phyloP scores from a whole-genome alignment of 2,329 filamentous ascomycete genomes.

The Aspergillus fischeri region DNA sequence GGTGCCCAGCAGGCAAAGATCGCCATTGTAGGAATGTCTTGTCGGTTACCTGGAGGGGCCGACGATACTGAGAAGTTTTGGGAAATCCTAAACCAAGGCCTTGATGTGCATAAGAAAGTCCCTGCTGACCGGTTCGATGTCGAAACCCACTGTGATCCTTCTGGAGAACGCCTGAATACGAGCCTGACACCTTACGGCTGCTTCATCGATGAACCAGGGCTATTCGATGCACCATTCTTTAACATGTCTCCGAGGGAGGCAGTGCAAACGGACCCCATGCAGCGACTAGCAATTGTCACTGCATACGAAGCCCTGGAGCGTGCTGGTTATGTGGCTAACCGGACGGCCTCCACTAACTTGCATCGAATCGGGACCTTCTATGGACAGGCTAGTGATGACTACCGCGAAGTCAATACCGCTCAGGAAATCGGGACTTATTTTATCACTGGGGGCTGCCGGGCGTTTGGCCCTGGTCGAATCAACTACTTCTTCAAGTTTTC shows the following conservation, averaged over 20 bases:
- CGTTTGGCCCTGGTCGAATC: slow-evolving; percentile 61
- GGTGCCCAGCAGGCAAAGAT: background rate
- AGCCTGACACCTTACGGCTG: slow-evolving; percentile 31
- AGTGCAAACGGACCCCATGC: background rate
- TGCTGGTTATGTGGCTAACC: slow-evolving; percentile 69
- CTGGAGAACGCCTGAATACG: slow-evolving; percentile 29
- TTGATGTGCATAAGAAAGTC: slow-evolving; percentile 30
- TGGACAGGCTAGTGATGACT: slow-evolving; percentile 67
- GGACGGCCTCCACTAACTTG: slow-evolving; percentile 60
- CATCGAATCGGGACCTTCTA: slow-evolving; percentile 67
- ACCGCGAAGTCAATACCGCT: slow-evolving; percentile 64
- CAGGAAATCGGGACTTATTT: slow-evolving; percentile 67
- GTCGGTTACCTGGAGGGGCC: slow-evolving; percentile 8
- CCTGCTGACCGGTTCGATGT: slow-evolving; percentile 32
- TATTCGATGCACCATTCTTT: slow-evolving; percentile 39
- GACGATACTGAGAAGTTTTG: slow-evolving; percentile 30
- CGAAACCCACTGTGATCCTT: slow-evolving; percentile 30
- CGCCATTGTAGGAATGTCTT: slow-evolving; percentile 9
- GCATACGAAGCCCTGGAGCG: slow-evolving; percentile 62
- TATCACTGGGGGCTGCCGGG: slow-evolving; percentile 58
- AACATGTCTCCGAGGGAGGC: slow-evolving; percentile 64
- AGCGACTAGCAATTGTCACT: slow-evolving; percentile 46
- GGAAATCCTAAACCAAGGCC: slow-evolving; percentile 30
- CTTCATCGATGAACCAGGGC: slow-evolving; percentile 33
- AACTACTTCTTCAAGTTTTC: slow-evolving; percentile 74